Percentiles rank a stretch among this genome's conserved stretches.
These are phyloP conservation scores for Kodamaea plutei DNA, from an alignment of 1,139 yeast species.

Conservation along the genomic window DNA sequence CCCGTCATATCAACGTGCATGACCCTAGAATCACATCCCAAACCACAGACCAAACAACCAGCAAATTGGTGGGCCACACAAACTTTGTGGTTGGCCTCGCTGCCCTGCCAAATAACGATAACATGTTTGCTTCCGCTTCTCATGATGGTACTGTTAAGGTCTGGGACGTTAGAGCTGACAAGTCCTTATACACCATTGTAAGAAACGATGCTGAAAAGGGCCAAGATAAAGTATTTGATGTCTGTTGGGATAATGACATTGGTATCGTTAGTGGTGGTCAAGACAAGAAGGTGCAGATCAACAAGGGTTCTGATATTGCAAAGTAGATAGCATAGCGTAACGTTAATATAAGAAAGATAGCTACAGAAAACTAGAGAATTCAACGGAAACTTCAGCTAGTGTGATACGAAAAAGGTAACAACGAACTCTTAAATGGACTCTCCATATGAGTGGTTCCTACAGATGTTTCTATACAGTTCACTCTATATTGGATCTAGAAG, in stretches of 20 bases:
- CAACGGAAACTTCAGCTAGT: too few relatives aligned
- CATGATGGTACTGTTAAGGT: conserved; percentile 94
- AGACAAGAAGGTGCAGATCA: conserved; percentile 89
- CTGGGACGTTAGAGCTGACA: conserved; percentile 92
- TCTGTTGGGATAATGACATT: conserved; percentile 73
- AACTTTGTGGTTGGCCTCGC: conserved; percentile 83
- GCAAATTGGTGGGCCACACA: conserved; percentile 82
- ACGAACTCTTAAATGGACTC: too few relatives aligned
- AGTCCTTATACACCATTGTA: conserved; percentile 79
- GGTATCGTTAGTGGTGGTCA: conserved; percentile 94
- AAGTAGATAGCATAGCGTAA: too few relatives aligned
- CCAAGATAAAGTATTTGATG: conserved; percentile 72
- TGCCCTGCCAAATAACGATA: conserved; percentile 68
- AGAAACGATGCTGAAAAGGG: conserved; percentile 48
- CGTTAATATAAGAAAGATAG: too few relatives aligned
- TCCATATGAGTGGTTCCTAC: too few relatives aligned
- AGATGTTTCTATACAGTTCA: too few relatives aligned
- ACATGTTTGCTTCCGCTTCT: conserved; percentile 83
- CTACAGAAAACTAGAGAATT: too few relatives aligned
- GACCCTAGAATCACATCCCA: conserved; percentile 66
- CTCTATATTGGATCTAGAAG: too few relatives aligned
- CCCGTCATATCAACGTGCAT: conserved; percentile 88
- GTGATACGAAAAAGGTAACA: too few relatives aligned
- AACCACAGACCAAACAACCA: conserved; percentile 39
- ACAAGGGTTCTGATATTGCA: conserved; percentile 47